phyloP scores from a whole-genome alignment of 768 basidiomycete species.

The Boletus rubroflammeus region DNA sequence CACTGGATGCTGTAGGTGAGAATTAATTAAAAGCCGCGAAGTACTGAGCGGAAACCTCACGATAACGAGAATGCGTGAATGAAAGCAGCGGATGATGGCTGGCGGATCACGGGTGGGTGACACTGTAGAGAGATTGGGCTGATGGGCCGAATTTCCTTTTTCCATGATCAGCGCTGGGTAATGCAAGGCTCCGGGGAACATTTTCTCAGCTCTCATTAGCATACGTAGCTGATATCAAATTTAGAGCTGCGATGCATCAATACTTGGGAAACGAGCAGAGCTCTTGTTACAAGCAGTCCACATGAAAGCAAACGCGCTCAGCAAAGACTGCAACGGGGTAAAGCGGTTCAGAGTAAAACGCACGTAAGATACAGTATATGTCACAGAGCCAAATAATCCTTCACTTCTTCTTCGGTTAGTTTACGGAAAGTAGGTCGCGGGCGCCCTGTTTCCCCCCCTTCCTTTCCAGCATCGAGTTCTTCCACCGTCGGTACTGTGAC shows the following conservation, averaged over 20 bases:
- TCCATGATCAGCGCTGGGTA: constrained; percentile 27
- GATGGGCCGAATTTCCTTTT: constrained; percentile 19
- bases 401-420: constrained; percentile 93
- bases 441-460: constrained; percentile 63
- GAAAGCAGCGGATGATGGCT: constrained; percentile 20
- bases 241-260: constrained; percentile 2
- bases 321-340: constrained; percentile 7
- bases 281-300: constrained; percentile 5
- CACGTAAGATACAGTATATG: constrained; percentile 31
- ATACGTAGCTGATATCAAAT: constrained; percentile 4
- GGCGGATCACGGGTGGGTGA: constrained; percentile 30
- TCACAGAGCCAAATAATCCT: constrained; percentile 89
- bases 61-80: constrained; percentile 32
- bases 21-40: constrained; percentile 29
- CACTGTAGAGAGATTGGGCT: constrained; percentile 1
- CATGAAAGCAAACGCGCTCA: constrained; percentile 15
- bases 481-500: constrained; percentile 80
- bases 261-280: constrained; percentile 2
- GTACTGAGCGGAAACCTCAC: constrained; percentile 27
- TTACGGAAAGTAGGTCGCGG: constrained; percentile 91
- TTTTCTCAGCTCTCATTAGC: constrained; percentile 7
- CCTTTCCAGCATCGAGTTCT: constrained; percentile 57
- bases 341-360: constrained; percentile 24
- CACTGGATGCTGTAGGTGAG: constrained; percentile 13
- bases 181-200: constrained; percentile 6